Evolutionary conservation across 2,329 filamentous ascomycete species (phyloP), one percentile per base, ranked within the genome.

Genomic region (Tolypocladium amazonense): DNA sequence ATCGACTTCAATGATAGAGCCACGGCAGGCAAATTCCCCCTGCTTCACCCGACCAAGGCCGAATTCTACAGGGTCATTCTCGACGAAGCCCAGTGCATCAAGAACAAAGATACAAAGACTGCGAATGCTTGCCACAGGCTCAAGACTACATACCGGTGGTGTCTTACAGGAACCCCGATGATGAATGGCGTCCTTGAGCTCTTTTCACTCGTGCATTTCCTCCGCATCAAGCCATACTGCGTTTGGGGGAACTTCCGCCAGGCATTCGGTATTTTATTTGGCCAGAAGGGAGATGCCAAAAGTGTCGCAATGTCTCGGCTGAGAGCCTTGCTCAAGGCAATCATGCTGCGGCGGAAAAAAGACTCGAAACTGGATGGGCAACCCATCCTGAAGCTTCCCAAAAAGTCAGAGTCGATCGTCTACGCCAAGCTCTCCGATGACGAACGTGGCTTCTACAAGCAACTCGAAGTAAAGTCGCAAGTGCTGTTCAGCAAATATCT

Each of bases 161-260:
- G 87, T 2, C 74, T 94, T 27, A 91, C 88, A 0, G 90, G 90
- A 58, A 94, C 90, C 0, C 90, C 90, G 0, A 93, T 95, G 79
- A 94, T 94, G 88, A 96, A 96, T 66, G 85, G 81, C 15, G 84
- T 93, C 3, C 78, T 83, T 30, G 92, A 97, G 66, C 77, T 96
- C 3, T 92, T 84, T 67, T 89, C 90, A 0, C 75, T 96, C 25
- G 78, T 96, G 53, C 81, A 83, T 2, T 97, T 96, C 67, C 78
- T 96, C 20, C 79, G 81, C 2, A 92, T 95, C 68, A 81, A 81
- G 61, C 91, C 90, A 2, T 96, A 94, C 71, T 83, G 82, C 65
- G 77, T 82, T 18, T 82, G 81, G 75, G 75, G 81, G 0, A 75
- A 76, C 27, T 96, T 95, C 70, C 80, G 80, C 50, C 63, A 67